Percentiles rank a stretch among this genome's conserved stretches.
Evolutionary conservation across 441 rosid species (phyloP).

Genomic region (Aquilaria agallochum): DNA sequence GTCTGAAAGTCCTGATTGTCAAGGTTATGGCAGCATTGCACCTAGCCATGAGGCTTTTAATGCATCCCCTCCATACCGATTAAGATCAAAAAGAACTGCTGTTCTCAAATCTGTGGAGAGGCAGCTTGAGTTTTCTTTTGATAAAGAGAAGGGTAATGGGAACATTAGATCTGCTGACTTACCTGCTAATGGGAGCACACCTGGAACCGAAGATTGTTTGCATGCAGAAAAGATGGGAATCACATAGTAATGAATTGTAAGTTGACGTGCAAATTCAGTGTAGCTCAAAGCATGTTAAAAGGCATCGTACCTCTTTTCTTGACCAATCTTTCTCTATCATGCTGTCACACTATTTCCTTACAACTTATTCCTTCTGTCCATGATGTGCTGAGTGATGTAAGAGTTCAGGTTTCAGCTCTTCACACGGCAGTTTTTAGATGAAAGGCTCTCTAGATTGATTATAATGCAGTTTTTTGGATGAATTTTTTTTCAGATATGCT

Average conservation of each 20-base stretch:
- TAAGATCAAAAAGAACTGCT: constrained; percentile 80
- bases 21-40: constrained; percentile 25
- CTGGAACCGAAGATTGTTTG: constrained; percentile 35
- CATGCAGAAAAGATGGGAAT: constrained; percentile 28
- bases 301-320: no score
- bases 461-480: no score
- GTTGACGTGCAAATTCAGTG: constrained; percentile 9
- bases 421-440: no score
- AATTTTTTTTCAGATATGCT: no score
- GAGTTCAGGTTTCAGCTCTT: no score
- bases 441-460: no score
- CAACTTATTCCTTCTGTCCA: no score
- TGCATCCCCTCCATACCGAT: constrained; percentile 87
- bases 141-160: constrained; percentile 37
- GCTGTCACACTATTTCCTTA: no score
- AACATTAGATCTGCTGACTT: constrained; percentile 30
- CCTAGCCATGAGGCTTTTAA: constrained; percentile 43
- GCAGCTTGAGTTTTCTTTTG: constrained; percentile 77
- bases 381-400: no score
- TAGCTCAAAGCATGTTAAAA: no score
- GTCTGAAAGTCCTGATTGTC: constrained; percentile 33
- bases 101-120: constrained; percentile 84
- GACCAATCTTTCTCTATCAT: no score
- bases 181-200: constrained; percentile 26
- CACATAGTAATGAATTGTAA: constrained; percentile 37